Evolutionary conservation across 192 early-diverging fungal genomes (phyloP).

Genomic region (Backusella mclennaniae): DNA sequence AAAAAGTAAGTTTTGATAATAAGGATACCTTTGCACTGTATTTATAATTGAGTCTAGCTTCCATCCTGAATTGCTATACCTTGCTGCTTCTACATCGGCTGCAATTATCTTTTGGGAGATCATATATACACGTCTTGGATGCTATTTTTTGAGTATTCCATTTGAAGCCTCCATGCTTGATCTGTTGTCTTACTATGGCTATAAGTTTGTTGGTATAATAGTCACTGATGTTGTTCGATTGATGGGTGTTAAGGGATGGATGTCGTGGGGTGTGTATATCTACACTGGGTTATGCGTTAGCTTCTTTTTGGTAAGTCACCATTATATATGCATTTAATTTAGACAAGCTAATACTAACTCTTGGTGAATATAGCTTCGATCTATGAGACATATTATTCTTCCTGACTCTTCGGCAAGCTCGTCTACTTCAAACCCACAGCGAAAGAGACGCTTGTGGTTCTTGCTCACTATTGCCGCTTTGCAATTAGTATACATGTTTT

Average conservation of each 20-base stretch:
- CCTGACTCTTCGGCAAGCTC: constrained; percentile 63
- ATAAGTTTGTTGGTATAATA: constrained; percentile 90
- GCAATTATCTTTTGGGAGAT: constrained; percentile 81
- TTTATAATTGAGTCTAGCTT: constrained; percentile 51
- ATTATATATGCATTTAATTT: neutral
- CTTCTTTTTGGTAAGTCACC: constrained; percentile 81
- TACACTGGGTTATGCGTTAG: constrained; percentile 78
- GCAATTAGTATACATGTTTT: constrained; percentile 81
- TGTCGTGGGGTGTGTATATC: constrained; percentile 67
- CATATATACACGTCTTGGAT: constrained; percentile 77
- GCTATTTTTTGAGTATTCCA: constrained; percentile 84
- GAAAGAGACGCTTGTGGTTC: constrained; percentile 86
- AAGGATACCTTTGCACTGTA: neutral
- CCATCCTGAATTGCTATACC: constrained; percentile 82
- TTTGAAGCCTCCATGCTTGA: constrained; percentile 84
- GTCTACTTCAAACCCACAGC: constrained; percentile 58
- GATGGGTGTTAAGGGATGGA: constrained; percentile 48
- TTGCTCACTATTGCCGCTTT: constrained; percentile 81
- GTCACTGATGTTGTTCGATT: constrained; percentile 45
- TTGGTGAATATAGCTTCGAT: constrained; percentile 55
- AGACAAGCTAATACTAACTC: neutral
- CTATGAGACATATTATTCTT: constrained; percentile 71
- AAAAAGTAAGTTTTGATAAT: constrained; percentile 35
- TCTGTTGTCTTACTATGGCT: constrained; percentile 85
- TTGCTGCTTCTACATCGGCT: constrained; percentile 81